A percentile compares a stretch with the other conserved stretches of the same genome.
These are phyloP conservation scores for Neopestalotiopsis rosae DNA, from an alignment of 2,329 filamentous ascomycete genomes.

Conservation along the genomic window DNA sequence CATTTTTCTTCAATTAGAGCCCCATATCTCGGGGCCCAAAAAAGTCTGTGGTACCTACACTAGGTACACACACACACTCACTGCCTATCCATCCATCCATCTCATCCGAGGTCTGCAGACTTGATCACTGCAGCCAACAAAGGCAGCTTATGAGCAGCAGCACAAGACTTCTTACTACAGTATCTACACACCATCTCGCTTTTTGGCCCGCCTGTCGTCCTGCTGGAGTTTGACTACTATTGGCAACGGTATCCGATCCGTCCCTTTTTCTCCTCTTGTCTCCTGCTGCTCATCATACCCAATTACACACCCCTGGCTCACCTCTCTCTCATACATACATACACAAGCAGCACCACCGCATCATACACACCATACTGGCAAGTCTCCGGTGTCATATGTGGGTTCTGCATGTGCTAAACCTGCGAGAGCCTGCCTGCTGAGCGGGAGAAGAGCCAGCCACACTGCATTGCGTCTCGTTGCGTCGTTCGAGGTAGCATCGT, in stretches of 20 bases:
- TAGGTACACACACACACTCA: neutral
- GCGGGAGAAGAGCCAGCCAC: slow-evolving; percentile 6
- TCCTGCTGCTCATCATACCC: slow-evolving; percentile 2
- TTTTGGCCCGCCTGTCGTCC: neutral
- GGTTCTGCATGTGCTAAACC: slow-evolving; percentile 9
- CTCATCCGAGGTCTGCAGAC: neutral
- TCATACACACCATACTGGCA: slow-evolving; percentile 3
- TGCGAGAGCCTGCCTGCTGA: neutral
- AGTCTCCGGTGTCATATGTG: neutral
- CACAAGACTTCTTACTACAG: neutral
- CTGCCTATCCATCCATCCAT: no score
- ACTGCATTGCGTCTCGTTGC: slow-evolving; percentile 6
- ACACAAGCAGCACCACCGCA: neutral
- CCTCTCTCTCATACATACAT: neutral
- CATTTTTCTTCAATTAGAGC: neutral
- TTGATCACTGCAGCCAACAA: no score
- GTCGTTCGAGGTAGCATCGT: neutral
- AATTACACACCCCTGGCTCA: neutral
- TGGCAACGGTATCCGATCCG: neutral
- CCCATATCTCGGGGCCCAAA: neutral
- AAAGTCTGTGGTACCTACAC: neutral
- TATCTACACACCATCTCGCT: neutral
- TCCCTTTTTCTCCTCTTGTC: neutral
- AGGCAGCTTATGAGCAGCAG: neutral
- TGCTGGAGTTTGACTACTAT: neutral